phyloP scores from a whole-genome alignment of 495 filamentous ascomycete species.

The Hypoxylon crocopeplum region DNA sequence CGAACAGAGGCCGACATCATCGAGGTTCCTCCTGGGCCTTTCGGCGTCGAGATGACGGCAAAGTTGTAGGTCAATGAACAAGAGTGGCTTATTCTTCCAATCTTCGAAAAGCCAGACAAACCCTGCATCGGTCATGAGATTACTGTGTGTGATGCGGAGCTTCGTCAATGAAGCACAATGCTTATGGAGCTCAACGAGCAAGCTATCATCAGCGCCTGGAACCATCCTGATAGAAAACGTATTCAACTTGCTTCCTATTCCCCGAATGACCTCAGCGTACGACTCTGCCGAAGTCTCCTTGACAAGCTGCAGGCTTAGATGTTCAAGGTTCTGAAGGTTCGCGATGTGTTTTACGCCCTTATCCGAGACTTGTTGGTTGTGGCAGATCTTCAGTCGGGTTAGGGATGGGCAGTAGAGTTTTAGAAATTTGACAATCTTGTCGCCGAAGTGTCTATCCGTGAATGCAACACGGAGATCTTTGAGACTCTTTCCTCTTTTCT shows the following conservation, averaged over 20 bases:
- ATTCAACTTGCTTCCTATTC: slow-evolving; percentile 64
- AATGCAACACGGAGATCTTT: slow-evolving; percentile 73
- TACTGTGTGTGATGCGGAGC: slow-evolving; percentile 77
- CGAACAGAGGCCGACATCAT: slow-evolving; percentile 72
- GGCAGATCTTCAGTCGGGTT: slow-evolving; percentile 71
- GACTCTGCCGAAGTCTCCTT: slow-evolving; percentile 59
- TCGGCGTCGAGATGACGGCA: slow-evolving; percentile 75
- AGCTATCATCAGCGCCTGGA: slow-evolving; percentile 60
- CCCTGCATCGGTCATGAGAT: slow-evolving; percentile 73
- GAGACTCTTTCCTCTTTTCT: slow-evolving; percentile 64
- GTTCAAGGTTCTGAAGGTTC: slow-evolving; percentile 64
- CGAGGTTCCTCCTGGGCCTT: slow-evolving; percentile 59
- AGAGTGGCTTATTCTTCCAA: slow-evolving; percentile 76
- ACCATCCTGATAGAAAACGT: slow-evolving; percentile 77
- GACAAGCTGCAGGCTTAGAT: slow-evolving; percentile 73
- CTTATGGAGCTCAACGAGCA: slow-evolving; percentile 70
- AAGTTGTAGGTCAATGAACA: slow-evolving; percentile 72
- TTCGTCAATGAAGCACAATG: slow-evolving; percentile 73
- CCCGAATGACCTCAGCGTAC: slow-evolving; percentile 65
- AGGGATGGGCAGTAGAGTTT: slow-evolving; percentile 65
- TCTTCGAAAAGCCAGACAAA: slow-evolving; percentile 72
- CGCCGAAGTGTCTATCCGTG: slow-evolving; percentile 69
- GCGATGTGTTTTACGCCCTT: slow-evolving; percentile 60
- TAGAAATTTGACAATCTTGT: slow-evolving; percentile 64
- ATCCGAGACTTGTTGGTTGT: slow-evolving; percentile 58